phyloP scores from a whole-genome alignment of 1,284 basidiomycete genomes.

The Cutaneotrichosporon arboriforme region DNA sequence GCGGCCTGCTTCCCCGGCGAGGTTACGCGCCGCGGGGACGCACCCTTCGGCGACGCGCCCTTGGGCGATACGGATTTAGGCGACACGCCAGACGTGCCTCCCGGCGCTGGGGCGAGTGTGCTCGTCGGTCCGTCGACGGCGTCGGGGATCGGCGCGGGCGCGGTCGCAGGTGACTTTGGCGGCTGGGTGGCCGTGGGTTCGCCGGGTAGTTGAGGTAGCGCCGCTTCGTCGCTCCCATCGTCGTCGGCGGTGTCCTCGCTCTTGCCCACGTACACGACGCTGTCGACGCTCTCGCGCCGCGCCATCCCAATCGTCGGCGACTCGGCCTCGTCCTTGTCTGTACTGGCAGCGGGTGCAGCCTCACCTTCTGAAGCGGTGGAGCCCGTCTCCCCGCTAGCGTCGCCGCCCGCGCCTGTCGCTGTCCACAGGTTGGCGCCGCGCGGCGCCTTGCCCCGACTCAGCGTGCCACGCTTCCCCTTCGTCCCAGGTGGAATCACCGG shows the following conservation, averaged over 20 bases:
- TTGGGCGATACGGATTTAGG: not conserved
- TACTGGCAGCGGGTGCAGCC: not conserved
- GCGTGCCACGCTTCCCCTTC: constrained; percentile 7
- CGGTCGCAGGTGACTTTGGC: no score
- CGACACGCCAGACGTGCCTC: not conserved
- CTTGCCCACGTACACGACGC: constrained; percentile 9
- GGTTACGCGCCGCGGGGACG: not conserved
- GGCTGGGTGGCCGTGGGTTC: no score
- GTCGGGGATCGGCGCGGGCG: not conserved
- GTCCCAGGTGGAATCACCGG: not conserved
- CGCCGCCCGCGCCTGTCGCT: constrained; percentile 9
- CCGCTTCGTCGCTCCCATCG: no score
- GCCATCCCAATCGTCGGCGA: constrained; percentile 13
- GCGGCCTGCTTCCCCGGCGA: not conserved
- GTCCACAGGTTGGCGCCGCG: constrained; percentile 12
- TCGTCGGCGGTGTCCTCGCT: not conserved
- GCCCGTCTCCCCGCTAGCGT: not conserved
- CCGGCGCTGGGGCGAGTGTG: no score
- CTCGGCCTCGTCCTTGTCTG: not conserved
- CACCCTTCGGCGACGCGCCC: not conserved
- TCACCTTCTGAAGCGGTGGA: not conserved
- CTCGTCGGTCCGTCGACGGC: not conserved
- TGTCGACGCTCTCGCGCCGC: constrained; percentile 18
- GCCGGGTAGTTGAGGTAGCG: no score
- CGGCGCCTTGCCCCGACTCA: constrained; percentile 18